Conservation (phyloP, 805 yeast genomes). For the Myxozyma mucilagina region DNA sequence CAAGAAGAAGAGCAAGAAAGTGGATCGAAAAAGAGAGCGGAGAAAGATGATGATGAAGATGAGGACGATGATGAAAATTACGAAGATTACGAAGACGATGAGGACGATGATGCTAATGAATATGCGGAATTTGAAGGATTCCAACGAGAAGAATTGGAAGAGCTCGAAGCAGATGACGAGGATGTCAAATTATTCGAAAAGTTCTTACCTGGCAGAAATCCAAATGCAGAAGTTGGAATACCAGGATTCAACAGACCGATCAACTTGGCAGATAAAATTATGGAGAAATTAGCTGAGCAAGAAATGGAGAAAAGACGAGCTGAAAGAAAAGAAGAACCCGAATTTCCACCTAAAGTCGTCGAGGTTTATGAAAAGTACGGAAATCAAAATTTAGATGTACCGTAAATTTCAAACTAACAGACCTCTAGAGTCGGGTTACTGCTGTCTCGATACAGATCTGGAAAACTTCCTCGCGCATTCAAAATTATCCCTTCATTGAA, state of each 20-base stretch:
- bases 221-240: conserved; percentile 16
- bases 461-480: conserved; percentile 93
- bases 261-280: conserved; percentile 81
- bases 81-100: conserved; percentile 45
- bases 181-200: conserved; percentile 84
- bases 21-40: conserved; percentile 51
- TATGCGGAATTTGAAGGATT: conserved; percentile 59
- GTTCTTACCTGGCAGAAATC: conserved; percentile 45
- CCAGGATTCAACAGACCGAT: conserved; percentile 20
- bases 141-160: conserved; percentile 45
- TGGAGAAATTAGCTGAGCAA: conserved; percentile 83
- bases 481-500: conserved; percentile 89
- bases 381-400: not conserved
- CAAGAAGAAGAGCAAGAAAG: conserved; percentile 84
- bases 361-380: conserved; percentile 75
- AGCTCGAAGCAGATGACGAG: conserved; percentile 11
- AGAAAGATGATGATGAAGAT: conserved; percentile 35
- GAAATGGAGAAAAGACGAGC: conserved; percentile 43
- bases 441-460: conserved; percentile 86
- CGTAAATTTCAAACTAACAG: not conserved
- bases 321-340: conserved; percentile 35
- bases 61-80: conserved; percentile 58
- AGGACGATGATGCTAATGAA: conserved; percentile 46
- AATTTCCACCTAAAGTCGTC: conserved; percentile 90
- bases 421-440: conserved; percentile 66